Percentiles rank a stretch among this genome's conserved stretches.
Conservation (phyloP, 805 yeast species). For the Sugiyamaella americana region DNA sequence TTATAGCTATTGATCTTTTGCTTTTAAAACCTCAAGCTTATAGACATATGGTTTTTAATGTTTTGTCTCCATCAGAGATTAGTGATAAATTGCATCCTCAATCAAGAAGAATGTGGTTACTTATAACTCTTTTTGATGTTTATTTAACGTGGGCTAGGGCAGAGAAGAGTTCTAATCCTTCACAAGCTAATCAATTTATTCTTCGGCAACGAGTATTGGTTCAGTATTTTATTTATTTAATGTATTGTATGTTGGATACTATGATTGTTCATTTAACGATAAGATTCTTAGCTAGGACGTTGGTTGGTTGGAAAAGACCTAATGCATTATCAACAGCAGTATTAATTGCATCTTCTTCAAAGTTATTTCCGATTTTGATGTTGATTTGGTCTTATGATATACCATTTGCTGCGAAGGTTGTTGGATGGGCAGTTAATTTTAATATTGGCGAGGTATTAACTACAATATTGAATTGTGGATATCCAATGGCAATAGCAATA, state of each 20-base stretch:
- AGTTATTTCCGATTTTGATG: conserved; percentile 85
- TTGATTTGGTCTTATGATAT: conserved; percentile 95
- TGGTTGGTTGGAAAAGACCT: conserved; percentile 36
- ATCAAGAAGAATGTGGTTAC: conserved; percentile 47
- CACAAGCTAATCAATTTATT: conserved; percentile 13
- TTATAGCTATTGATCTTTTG: conserved; percentile 76
- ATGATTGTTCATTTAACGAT: conserved; percentile 31
- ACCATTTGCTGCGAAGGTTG: conserved; percentile 54
- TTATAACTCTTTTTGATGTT: conserved; percentile 76
- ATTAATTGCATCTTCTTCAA: conserved; percentile 69
- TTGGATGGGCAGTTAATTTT: conserved; percentile 53
- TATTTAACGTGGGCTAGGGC: conserved; percentile 89
- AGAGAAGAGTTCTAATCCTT: conserved; percentile 47
- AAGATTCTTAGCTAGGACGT: conserved; percentile 31
- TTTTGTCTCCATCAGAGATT: conserved; percentile 30
- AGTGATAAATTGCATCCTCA: conserved; percentile 16
- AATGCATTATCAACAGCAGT: conserved; percentile 58
- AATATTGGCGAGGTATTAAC: conserved; percentile 61
- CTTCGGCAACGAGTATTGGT: conserved; percentile 27
- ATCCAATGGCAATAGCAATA: conserved; percentile 27
- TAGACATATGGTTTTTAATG: conserved; percentile 78
- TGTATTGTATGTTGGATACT: conserved; percentile 33
- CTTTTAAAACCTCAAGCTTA: conserved; percentile 74
- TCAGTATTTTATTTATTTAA: conserved; percentile 36
- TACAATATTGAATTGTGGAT: conserved; percentile 37